Evolutionary conservation across 2,329 filamentous ascomycete species (phyloP).

Genomic region (Cytospora leucostoma): DNA sequence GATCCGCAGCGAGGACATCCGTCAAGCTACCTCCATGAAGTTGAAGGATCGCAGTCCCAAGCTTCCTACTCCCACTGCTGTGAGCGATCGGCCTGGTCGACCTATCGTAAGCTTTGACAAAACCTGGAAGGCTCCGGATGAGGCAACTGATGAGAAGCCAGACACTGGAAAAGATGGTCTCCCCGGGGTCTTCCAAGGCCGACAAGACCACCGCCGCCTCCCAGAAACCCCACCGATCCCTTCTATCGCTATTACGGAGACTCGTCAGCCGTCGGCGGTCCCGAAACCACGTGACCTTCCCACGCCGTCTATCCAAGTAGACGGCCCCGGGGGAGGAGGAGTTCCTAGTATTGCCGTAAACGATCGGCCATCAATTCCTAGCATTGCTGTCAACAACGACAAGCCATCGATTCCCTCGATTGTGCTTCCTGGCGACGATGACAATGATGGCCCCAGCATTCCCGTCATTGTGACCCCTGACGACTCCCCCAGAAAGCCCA

Average conservation of each 20-base stretch:
- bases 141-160: constrained; percentile 70
- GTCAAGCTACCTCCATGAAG: constrained; percentile 85
- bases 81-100: constrained; percentile 86
- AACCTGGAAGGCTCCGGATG: constrained; percentile 75
- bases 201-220: constrained; percentile 34
- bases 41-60: constrained; percentile 84
- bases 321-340: constrained; percentile 38
- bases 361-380: constrained; percentile 47
- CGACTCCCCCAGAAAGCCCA: constrained; percentile 36
- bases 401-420: constrained; percentile 46
- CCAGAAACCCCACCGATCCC: constrained; percentile 45
- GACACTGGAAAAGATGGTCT: constrained; percentile 37
- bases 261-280: constrained; percentile 42
- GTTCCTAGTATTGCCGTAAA: constrained; percentile 55
- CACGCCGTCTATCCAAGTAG: constrained; percentile 49
- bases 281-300: constrained; percentile 41
- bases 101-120: constrained; percentile 97
- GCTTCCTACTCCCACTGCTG: constrained; percentile 83
- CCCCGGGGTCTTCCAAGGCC: constrained; percentile 30
- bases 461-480: constrained; percentile 51
- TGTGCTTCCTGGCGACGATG: constrained; percentile 38
- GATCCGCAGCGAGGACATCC: constrained; percentile 83
- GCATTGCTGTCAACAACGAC: constrained; percentile 47
- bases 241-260: constrained; percentile 57
- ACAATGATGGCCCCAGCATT: constrained; percentile 35